A percentile compares a stretch with the other conserved stretches of the same genome.
Evolutionary conservation across 1,139 yeast genomes (phyloP).

Genomic region (Geotrichum carabidarum): DNA sequence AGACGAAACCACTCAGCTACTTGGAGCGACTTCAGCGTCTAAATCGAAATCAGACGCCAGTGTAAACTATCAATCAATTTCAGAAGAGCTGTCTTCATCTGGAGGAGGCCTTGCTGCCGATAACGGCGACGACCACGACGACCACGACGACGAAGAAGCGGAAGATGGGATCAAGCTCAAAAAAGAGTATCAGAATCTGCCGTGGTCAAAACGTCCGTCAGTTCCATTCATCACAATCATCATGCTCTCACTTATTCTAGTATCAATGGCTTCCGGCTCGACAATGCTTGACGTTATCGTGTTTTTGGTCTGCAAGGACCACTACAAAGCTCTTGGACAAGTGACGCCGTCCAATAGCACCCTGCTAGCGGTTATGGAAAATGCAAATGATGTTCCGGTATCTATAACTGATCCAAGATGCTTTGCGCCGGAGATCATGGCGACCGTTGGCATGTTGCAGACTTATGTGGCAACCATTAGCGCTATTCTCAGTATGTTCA

Average conservation of each 20-base stretch:
- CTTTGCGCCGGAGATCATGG: constrained; percentile 26
- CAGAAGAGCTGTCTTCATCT: too few relatives aligned
- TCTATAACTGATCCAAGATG: constrained; percentile 24
- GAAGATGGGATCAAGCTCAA: not conserved
- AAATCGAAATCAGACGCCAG: too few relatives aligned
- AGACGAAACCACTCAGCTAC: too few relatives aligned
- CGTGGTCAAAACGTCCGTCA: constrained; percentile 22
- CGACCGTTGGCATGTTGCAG: constrained; percentile 28
- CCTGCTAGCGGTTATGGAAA: not conserved
- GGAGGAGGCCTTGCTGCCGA: too few relatives aligned
- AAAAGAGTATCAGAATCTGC: constrained; percentile 17
- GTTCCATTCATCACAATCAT: constrained; percentile 19
- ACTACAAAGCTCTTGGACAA: constrained; percentile 17
- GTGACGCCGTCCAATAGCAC: not conserved
- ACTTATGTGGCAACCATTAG: constrained; percentile 26
- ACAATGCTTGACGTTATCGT: constrained; percentile 28
- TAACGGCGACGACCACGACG: not conserved
- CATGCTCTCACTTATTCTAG: constrained; percentile 21
- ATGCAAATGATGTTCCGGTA: not conserved
- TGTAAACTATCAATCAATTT: too few relatives aligned
- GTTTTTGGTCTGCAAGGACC: constrained; percentile 26
- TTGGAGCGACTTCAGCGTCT: too few relatives aligned
- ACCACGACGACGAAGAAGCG: not conserved
- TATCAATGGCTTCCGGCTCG: constrained; percentile 24
- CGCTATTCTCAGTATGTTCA: constrained; percentile 26